Conservation (phyloP, 2,329 filamentous ascomycete genomes). For the Sordariomycetes sp. region DNA sequence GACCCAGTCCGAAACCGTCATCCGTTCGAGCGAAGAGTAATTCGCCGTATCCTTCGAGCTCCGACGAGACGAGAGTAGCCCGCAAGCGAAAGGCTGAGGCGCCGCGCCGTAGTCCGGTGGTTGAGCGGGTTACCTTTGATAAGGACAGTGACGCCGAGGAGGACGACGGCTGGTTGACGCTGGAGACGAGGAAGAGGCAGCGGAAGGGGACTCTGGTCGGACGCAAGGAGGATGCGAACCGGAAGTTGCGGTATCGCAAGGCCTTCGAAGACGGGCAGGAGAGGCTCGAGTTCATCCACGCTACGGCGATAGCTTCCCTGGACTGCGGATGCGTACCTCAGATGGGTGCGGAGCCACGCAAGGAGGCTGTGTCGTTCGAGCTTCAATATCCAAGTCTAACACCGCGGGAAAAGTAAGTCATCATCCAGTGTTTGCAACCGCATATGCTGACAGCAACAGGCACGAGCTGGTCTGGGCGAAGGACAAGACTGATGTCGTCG, state of each 20-base stretch:
- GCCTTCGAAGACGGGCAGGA: conserved; percentile 34
- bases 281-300: conserved; percentile 44
- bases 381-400: conserved; percentile 78
- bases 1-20: conserved; percentile 30
- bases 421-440: neutral
- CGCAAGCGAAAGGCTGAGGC: conserved; percentile 40
- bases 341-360: conserved; percentile 35
- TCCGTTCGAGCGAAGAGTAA: conserved; percentile 27
- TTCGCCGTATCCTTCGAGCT: conserved; percentile 30
- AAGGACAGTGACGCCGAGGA: conserved; percentile 42
- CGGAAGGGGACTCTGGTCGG: conserved; percentile 30
- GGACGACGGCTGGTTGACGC: conserved; percentile 41
- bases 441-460: conserved; percentile 15
- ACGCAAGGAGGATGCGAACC: conserved; percentile 34
- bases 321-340: conserved; percentile 40
- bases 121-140: conserved; percentile 37
- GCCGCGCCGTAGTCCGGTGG: conserved; percentile 31
- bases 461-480: conserved; percentile 65
- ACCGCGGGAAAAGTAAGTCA: conserved; percentile 53
- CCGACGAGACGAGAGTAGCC: conserved; percentile 24
- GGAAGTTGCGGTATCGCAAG: conserved; percentile 33
- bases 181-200: conserved; percentile 38
- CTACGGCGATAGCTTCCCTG: conserved; percentile 44
- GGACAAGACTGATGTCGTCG: conserved; percentile 68
- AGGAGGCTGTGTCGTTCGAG: conserved; percentile 50